phyloP scores from a whole-genome alignment of 2,329 filamentous ascomycete species.

The Mycocentrospora acerina region DNA sequence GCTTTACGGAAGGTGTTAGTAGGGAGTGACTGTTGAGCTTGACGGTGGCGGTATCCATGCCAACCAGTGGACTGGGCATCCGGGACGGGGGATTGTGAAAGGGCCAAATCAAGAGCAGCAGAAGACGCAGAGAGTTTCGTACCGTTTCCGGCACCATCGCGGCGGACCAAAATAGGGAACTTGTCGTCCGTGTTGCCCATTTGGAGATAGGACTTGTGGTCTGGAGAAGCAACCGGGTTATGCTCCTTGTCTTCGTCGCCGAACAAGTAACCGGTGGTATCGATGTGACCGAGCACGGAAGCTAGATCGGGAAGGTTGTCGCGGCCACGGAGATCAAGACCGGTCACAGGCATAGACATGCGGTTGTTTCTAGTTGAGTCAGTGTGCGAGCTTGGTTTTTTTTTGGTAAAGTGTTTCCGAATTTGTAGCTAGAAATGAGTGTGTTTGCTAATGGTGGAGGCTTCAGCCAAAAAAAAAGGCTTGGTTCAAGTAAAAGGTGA shows the following conservation, averaged over 20 bases:
- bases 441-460: no score
- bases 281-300: conserved; percentile 72
- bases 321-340: conserved; percentile 66
- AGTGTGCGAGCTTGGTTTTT: conserved; percentile 1
- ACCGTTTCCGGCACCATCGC: conserved; percentile 57
- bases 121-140: conserved; percentile 76
- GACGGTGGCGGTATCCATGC: conserved; percentile 66
- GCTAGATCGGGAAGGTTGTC: conserved; percentile 48
- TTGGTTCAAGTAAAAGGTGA: neutral
- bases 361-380: conserved; percentile 68
- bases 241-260: conserved; percentile 63
- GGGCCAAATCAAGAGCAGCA: conserved; percentile 76
- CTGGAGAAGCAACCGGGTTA: conserved; percentile 59
- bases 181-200: conserved; percentile 76
- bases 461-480: no score
- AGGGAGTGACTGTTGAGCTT: conserved; percentile 61
- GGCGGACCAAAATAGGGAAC: conserved; percentile 80
- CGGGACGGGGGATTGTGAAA: conserved; percentile 65
- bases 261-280: conserved; percentile 83
- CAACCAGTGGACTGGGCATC: conserved; percentile 60
- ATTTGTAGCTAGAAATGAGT: no score
- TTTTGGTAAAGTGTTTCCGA: no score
- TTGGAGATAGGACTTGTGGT: conserved; percentile 69
- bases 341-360: conserved; percentile 89
- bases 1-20: conserved; percentile 54